Conservation (phyloP, 139 green algal genomes). For the Chlamydomonas schloesseri region DNA sequence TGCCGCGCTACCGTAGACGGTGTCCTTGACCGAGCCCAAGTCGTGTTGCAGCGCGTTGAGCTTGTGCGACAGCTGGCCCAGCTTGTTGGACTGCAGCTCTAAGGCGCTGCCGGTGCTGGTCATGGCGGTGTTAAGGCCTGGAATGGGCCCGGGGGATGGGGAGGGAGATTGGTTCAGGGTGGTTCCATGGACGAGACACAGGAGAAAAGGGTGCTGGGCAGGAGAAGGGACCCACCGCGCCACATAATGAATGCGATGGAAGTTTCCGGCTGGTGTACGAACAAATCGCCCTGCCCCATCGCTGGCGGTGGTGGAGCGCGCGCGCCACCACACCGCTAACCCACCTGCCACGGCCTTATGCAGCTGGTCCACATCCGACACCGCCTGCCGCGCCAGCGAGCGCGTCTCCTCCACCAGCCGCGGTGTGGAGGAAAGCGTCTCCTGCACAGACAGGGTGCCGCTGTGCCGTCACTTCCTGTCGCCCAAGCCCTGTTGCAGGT, state of each 20-base stretch:
- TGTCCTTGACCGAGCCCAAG: constrained; percentile 28
- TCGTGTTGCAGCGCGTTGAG: constrained; percentile 4
- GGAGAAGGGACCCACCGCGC: too few species aligned
- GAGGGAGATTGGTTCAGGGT: too few species aligned
- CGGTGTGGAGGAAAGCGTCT: constrained; percentile 3
- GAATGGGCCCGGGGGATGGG: neutral
- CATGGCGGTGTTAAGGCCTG: constrained; percentile 44
- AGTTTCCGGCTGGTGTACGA: too few species aligned
- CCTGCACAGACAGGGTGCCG: neutral
- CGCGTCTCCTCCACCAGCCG: constrained; percentile 30
- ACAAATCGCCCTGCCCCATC: too few species aligned
- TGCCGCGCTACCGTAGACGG: constrained; percentile 22
- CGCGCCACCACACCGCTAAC: too few species aligned
- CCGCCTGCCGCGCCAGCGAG: neutral
- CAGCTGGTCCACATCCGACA: constrained; percentile 20
- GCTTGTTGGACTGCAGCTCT: constrained; percentile 48
- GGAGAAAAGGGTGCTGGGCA: too few species aligned
- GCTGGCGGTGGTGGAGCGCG: too few species aligned
- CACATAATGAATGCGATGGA: too few species aligned
- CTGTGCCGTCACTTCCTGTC: too few species aligned
- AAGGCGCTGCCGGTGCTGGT: constrained; percentile 36
- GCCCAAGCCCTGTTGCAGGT: too few species aligned
- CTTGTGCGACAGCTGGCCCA: constrained; percentile 30
- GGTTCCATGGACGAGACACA: too few species aligned
- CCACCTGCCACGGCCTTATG: constrained; percentile 34